Percentiles rank a stretch among this genome's conserved stretches.
Evolutionary conservation across 2,329 filamentous ascomycete genomes (phyloP).

Genomic region (Verticillium klebahnii): DNA sequence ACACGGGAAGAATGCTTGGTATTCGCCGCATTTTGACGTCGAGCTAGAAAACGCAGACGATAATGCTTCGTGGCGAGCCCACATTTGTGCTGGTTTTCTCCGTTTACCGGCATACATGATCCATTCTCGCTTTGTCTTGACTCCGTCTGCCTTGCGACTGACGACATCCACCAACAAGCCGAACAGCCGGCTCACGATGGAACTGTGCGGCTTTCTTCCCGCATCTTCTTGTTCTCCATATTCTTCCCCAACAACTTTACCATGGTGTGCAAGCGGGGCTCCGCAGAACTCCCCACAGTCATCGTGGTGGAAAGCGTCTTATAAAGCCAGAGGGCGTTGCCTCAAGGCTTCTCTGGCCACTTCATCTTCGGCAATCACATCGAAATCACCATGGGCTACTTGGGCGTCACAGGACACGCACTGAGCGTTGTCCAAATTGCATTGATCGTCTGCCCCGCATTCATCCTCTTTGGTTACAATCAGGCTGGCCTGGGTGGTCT

Average conservation of each 20-base stretch:
- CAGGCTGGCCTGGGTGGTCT: slow-evolving; percentile 33
- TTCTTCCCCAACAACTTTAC: not conserved
- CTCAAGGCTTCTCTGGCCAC: not conserved
- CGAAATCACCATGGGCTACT: not conserved
- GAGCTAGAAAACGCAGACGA: not conserved
- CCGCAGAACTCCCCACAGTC: not conserved
- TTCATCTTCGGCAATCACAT: not conserved
- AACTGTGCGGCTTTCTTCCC: not conserved
- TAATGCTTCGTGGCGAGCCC: not conserved
- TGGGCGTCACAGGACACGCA: slow-evolving; percentile 22
- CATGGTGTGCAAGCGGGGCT: not conserved
- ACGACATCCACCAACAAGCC: no score
- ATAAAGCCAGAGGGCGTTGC: not conserved
- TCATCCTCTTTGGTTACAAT: slow-evolving; percentile 37
- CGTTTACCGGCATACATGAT: not conserved
- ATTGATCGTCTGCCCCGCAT: slow-evolving; percentile 36
- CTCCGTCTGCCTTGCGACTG: not conserved
- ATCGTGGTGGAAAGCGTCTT: not conserved
- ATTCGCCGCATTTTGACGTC: not conserved
- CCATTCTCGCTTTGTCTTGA: not conserved
- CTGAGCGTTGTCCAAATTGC: slow-evolving; percentile 32
- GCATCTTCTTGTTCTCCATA: not conserved
- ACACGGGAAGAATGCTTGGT: not conserved
- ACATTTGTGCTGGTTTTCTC: not conserved
- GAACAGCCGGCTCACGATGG: not conserved